phyloP scores from a whole-genome alignment of 805 yeast species.

The Candida mattraensis region DNA sequence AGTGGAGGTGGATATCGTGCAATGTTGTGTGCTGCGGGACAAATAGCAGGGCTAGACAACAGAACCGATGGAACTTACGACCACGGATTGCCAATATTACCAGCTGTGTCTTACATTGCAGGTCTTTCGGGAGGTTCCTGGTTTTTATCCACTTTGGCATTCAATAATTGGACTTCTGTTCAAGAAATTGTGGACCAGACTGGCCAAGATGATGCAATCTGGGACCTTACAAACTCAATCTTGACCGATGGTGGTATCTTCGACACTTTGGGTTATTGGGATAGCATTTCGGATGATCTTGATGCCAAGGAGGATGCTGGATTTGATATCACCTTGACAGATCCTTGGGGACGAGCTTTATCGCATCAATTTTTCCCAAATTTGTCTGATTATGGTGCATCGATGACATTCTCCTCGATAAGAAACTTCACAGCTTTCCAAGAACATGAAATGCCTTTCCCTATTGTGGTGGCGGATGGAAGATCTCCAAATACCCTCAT shows the following conservation, averaged over 20 bases:
- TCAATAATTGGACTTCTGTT: conserved; percentile 73
- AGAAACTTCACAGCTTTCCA: conserved; percentile 60
- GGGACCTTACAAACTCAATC: conserved; percentile 69
- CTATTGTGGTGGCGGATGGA: conserved; percentile 64
- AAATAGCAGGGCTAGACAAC: conserved; percentile 74
- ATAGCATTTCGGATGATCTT: conserved; percentile 52
- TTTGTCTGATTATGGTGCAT: conserved; percentile 60
- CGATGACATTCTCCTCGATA: conserved; percentile 56
- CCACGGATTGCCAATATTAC: conserved; percentile 71
- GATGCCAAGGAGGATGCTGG: conserved; percentile 60
- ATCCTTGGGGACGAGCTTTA: conserved; percentile 77
- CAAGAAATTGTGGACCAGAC: conserved; percentile 50
- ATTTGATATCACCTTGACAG: conserved; percentile 64
- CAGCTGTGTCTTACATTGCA: conserved; percentile 65
- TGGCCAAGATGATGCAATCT: conserved; percentile 46
- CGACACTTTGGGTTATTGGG: conserved; percentile 52
- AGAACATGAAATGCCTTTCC: conserved; percentile 69
- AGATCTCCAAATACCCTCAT: conserved; percentile 60
- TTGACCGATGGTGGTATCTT: conserved; percentile 63
- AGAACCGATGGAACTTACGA: conserved; percentile 56
- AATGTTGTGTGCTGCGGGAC: conserved; percentile 84
- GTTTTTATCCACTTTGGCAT: conserved; percentile 67
- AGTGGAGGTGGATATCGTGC: conserved; percentile 93
- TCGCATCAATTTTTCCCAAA: conserved; percentile 72
- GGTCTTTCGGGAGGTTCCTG: conserved; percentile 88